Evolutionary conservation across 176 grass and related monocot genomes (phyloP), one percentile per base, ranked within the genome.

Genomic region (Lolium rigidum): DNA sequence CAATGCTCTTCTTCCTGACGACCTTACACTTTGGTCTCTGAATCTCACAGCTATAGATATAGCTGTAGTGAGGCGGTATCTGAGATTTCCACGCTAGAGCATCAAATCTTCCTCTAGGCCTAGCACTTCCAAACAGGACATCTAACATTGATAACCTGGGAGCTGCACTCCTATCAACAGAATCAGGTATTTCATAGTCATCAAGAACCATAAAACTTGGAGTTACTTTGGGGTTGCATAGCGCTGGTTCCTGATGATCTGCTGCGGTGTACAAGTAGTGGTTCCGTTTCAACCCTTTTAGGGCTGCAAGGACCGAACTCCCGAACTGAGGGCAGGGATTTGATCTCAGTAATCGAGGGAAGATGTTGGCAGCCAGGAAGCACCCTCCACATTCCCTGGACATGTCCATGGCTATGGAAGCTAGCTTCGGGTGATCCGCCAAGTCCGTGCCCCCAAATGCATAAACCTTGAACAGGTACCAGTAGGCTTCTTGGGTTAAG

Each of bases 11-110:
- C 13, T 54, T 85, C 74, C 49, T n/a, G 10, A 21, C 10, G 9
- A 28, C 20, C 74, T 20, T 16, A n/a, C 51, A 21, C 21, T 18
- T 13, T 18, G 50, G 16, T 3, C 50, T 70, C 62, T 1, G 63
- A 7, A 69, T 39, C 16, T 86, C 74, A 28, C 83, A 54, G 0
- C 8, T 28, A 12, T 20, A 12, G 14, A 70, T 70, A 37, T 70
- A 86, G 50, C 16, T 79, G 10, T 86, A 78, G 22, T 85, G 22
- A 47, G 83, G 83, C n/a, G 83, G 62, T 70, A 86, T 31, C 25
- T 35, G 63, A 46, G 84, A 78, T 43, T 24, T 70, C 50, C 84
- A 79, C n/a, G 15, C 74, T 6, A 86, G n/a, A 47, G 66, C 84
- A 7, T 6, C 24, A 9, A 79, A 79, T 58, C 22, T 70, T 41